Conservation (phyloP, 305 asterid species). For the Ilex paraguariensis region DNA sequence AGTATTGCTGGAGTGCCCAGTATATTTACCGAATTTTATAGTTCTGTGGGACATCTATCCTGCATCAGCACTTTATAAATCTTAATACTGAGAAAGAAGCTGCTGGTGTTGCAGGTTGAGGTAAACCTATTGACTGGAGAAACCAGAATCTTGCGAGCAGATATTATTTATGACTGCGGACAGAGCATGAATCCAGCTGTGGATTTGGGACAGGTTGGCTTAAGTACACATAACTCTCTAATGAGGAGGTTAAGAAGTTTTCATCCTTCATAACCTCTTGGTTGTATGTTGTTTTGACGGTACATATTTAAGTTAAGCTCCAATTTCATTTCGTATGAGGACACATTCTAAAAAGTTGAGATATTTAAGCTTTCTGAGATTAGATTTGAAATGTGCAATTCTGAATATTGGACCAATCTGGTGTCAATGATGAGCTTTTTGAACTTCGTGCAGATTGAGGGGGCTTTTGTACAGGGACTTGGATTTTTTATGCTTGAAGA, state of each 20-base stretch:
- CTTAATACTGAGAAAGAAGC: not conserved
- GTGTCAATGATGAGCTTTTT: too few relatives aligned
- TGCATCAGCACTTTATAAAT: not conserved
- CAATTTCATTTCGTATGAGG: too few relatives aligned
- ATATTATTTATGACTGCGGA: conserved; percentile 69
- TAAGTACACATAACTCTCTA: not conserved
- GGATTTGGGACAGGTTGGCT: conserved; percentile 70
- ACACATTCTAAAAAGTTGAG: too few relatives aligned
- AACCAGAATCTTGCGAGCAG: conserved; percentile 47
- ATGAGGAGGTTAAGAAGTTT: too few relatives aligned
- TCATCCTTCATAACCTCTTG: not conserved
- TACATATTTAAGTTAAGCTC: too few relatives aligned
- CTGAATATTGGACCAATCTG: too few relatives aligned
- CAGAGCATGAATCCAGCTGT: conserved; percentile 79
- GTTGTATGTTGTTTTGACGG: not conserved
- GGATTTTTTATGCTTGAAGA: conserved; percentile 86
- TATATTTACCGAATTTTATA: too few relatives aligned
- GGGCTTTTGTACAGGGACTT: conserved; percentile 79
- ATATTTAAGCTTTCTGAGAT: too few relatives aligned
- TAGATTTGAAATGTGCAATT: too few relatives aligned
- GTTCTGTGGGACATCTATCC: too few relatives aligned
- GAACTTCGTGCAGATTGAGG: conserved; percentile 55
- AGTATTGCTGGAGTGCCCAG: not conserved
- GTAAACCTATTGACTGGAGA: conserved; percentile 56
- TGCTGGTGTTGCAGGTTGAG: conserved; percentile 47